Evolutionary conservation across 768 basidiomycete species (phyloP).

Genomic region (Mycena rebaudengoi): DNA sequence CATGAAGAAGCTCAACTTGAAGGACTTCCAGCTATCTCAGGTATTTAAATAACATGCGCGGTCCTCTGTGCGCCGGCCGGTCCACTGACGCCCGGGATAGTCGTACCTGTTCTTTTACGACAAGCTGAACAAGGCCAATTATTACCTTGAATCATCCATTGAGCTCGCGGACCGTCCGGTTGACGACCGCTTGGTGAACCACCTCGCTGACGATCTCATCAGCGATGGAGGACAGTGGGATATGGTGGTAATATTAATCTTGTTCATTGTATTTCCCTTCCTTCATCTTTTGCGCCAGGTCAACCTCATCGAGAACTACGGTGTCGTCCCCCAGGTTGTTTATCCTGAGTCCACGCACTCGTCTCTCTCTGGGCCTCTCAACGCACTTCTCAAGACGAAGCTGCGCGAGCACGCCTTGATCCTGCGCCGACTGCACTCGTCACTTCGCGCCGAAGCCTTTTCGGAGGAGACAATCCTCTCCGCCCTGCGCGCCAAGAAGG

Average conservation of each 20-base stretch:
- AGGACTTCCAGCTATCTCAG: conserved; percentile 93
- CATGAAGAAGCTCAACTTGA: conserved; percentile 86
- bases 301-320: conserved; percentile 73
- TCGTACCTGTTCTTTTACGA: conserved; percentile 97
- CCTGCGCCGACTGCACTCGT: conserved; percentile 71
- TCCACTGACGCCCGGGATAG: conserved; percentile 43
- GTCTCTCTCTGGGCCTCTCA: conserved; percentile 74
- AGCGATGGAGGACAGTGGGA: conserved; percentile 97
- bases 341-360: conserved; percentile 91
- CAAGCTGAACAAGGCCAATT: conserved; percentile 93
- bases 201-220: conserved; percentile 80
- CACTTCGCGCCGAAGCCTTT: conserved; percentile 58
- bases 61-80: background rate
- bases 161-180: conserved; percentile 81
- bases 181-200: conserved; percentile 83
- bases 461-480: conserved; percentile 56
- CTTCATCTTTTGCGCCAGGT: too few species aligned
- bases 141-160: conserved; percentile 89
- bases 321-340: conserved; percentile 82
- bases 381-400: conserved; percentile 86
- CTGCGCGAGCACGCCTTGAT: conserved; percentile 90
- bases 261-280: too few species aligned
- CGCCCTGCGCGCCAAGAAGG: conserved; percentile 83
- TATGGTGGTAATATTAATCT: too few species aligned
- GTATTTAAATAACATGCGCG: conserved; percentile 36